phyloP scores from a whole-genome alignment of 2,329 filamentous ascomycete genomes.

The Dothiorella sarmentorum region DNA sequence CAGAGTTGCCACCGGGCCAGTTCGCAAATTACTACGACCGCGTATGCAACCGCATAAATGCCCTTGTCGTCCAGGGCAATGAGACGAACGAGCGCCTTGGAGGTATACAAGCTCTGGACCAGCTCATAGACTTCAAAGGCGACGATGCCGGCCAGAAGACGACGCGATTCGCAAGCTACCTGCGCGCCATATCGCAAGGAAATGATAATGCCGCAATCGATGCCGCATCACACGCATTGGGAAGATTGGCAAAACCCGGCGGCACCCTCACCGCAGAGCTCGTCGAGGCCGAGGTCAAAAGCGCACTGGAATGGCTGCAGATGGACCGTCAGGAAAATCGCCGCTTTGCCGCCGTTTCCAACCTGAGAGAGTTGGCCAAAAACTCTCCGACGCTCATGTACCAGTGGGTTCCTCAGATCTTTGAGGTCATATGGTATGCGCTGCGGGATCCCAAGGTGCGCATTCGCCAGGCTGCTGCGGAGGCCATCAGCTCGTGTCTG shows the following conservation, averaged over 20 bases:
- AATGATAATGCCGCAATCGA: conserved; percentile 91
- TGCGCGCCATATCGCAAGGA: conserved; percentile 82
- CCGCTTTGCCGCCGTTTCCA: conserved; percentile 86
- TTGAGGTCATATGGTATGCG: conserved; percentile 95
- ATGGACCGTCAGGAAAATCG: conserved; percentile 91
- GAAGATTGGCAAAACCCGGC: conserved; percentile 85
- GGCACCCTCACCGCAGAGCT: conserved; percentile 92
- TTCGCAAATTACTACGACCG: conserved; percentile 70
- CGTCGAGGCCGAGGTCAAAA: conserved; percentile 95
- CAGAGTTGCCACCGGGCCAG: conserved; percentile 75
- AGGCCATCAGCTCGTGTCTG: conserved; percentile 92
- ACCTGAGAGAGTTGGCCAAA: conserved; percentile 83
- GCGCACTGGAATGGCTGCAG: conserved; percentile 93
- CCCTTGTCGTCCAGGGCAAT: conserved; percentile 77
- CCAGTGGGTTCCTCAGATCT: conserved; percentile 88
- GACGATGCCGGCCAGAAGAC: conserved; percentile 92
- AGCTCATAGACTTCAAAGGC: conserved; percentile 92
- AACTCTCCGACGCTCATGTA: conserved; percentile 96
- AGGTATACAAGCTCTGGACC: conserved; percentile 87
- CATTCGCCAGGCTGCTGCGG: conserved; percentile 86
- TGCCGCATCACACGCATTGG: conserved; percentile 81
- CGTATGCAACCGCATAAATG: conserved; percentile 63
- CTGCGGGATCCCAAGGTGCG: conserved; percentile 85
- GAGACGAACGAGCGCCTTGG: conserved; percentile 87
- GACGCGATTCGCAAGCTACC: conserved; percentile 86